A percentile compares a stretch with the other conserved stretches of the same genome.
These are phyloP conservation scores for Pythium biforme DNA, from an alignment of 352 stramenopile species.

Conservation along the genomic window DNA sequence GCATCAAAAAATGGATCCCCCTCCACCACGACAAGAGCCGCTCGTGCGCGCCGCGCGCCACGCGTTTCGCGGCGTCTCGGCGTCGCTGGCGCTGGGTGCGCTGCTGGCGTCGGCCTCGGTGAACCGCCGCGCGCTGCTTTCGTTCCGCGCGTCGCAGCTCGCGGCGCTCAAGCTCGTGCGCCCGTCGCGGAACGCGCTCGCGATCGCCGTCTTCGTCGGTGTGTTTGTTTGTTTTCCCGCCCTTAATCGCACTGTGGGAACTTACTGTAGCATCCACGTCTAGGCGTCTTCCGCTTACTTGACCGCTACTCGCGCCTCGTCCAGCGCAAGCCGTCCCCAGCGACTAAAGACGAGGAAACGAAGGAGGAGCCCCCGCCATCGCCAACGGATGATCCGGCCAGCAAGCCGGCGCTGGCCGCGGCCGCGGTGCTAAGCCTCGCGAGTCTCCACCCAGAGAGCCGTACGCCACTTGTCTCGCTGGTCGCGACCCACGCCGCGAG, in stretches of 20 bases:
- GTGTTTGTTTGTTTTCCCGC: too few species aligned
- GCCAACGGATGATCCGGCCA: neutral
- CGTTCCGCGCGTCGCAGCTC: constrained; percentile 16
- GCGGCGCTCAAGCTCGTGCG: constrained; percentile 19
- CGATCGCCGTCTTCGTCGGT: constrained; percentile 65
- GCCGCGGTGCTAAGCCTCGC: constrained; percentile 35
- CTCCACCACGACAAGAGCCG: too few species aligned
- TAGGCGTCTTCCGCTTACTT: constrained; percentile 49
- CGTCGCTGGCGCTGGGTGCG: constrained; percentile 28
- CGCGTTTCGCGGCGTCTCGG: constrained; percentile 33
- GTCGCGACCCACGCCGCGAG: constrained; percentile 50
- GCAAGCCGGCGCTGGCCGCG: constrained; percentile 26
- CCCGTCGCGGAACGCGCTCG: constrained; percentile 45
- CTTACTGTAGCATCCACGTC: too few species aligned
- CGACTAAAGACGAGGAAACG: too few species aligned
- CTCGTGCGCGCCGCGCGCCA: constrained; percentile 20
- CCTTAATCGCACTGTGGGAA: too few species aligned
- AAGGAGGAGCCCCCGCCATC: neutral
- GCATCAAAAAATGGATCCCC: neutral
- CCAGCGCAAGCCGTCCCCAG: neutral
- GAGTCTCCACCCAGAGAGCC: constrained; percentile 35
- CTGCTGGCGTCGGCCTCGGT: constrained; percentile 28
- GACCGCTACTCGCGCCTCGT: constrained; percentile 25
- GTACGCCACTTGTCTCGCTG: constrained; percentile 51
- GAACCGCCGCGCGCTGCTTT: constrained; percentile 32